Percentiles rank a stretch among this genome's conserved stretches.
Conservation (phyloP, 257 asterid species). For the Solanum tacnaense region DNA sequence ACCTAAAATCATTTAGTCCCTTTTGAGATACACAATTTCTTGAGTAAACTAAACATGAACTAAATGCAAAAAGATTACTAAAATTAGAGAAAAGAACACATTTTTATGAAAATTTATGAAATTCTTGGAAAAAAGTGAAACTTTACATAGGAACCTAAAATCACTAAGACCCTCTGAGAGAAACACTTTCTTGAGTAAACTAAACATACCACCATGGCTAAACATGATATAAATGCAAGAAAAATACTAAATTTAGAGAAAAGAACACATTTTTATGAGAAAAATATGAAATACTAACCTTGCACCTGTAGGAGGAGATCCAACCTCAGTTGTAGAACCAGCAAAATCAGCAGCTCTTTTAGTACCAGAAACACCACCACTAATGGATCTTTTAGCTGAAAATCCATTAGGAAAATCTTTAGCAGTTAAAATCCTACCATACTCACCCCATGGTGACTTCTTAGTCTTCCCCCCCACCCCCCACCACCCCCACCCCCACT, state of each 20-base stretch:
- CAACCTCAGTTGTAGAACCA: constrained; percentile 17
- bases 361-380: constrained; percentile 25
- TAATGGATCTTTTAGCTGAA: constrained; percentile 25
- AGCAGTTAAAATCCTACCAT: constrained; percentile 57
- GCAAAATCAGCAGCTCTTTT: constrained; percentile 29
- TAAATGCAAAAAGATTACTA: background rate
- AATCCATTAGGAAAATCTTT: constrained; percentile 53
- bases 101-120: background rate
- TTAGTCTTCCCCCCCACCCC: constrained; percentile 3
- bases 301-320: constrained; percentile 38
- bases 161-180: background rate
- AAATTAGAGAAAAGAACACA: background rate
- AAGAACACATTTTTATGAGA: background rate
- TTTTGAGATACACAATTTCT: background rate
- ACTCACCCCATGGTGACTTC: constrained; percentile 29
- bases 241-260: background rate
- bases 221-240: background rate
- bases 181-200: background rate
- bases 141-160: background rate
- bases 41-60: background rate
- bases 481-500: constrained; percentile 1
- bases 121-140: background rate
- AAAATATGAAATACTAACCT: constrained; percentile 25
- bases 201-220: background rate
- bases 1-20: background rate